Evolutionary conservation across 1,284 basidiomycete genomes (phyloP).

Genomic region (Caloboletus firmus): DNA sequence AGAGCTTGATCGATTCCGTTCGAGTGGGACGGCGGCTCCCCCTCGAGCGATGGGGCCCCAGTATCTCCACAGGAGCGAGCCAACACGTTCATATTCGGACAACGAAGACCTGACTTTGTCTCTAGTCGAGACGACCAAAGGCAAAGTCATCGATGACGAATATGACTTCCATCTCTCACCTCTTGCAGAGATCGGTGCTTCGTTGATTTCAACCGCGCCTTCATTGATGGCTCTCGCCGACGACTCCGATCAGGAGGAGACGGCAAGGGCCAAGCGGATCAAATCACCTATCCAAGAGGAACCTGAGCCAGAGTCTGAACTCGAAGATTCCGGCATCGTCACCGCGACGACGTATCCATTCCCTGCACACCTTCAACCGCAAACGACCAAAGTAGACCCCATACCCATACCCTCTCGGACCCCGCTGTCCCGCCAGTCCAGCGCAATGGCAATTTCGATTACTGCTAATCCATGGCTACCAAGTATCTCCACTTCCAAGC

Average conservation of each 20-base stretch:
- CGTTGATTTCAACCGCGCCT: conserved; percentile 34
- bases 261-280: conserved; percentile 27
- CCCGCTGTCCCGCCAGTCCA: conserved; percentile 32
- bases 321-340: conserved; percentile 22
- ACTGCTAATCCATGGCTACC: conserved; percentile 30
- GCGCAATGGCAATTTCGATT: conserved; percentile 32
- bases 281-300: conserved; percentile 25
- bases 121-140: conserved; percentile 24
- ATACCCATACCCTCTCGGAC: conserved; percentile 34
- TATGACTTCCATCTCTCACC: conserved; percentile 42
- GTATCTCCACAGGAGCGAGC: conserved; percentile 31
- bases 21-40: conserved; percentile 17
- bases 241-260: conserved; percentile 35
- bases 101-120: conserved; percentile 26
- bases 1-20: conserved; percentile 26
- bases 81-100: conserved; percentile 22
- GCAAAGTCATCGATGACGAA: conserved; percentile 33
- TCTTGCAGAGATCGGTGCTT: conserved; percentile 35
- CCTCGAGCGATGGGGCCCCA: conserved; percentile 32
- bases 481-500: conserved; percentile 24
- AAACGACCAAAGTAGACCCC: conserved; percentile 28
- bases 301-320: conserved; percentile 28
- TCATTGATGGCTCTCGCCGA: conserved; percentile 37
- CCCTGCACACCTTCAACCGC: conserved; percentile 34
- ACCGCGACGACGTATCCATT: conserved; percentile 29